Evolutionary conservation across 1,284 basidiomycete species (phyloP).

Genomic region (Trametes hirsuta): DNA sequence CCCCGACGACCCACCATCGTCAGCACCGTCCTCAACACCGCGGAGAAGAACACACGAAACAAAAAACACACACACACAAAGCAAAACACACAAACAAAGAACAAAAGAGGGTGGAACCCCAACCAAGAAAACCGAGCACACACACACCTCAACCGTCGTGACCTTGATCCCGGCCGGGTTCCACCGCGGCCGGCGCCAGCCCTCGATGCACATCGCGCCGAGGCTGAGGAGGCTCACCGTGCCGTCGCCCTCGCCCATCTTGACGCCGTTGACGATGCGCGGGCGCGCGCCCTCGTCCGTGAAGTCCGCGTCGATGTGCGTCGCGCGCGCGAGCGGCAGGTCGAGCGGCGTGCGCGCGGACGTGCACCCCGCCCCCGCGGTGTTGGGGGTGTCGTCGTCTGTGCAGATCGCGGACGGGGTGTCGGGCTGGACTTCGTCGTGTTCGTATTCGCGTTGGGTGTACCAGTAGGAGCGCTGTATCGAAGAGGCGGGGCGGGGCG

Average conservation of each 20-base stretch:
- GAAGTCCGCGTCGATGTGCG: conserved; percentile 86
- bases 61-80: no score
- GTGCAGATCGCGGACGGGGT: conserved; percentile 45
- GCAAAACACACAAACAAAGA: no score
- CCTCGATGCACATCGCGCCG: conserved; percentile 94
- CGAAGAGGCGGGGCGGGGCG: background rate
- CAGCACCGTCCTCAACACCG: background rate
- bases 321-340: conserved; percentile 61
- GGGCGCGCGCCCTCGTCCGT: conserved; percentile 67
- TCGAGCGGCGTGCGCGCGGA: conserved; percentile 54
- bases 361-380: conserved; percentile 33
- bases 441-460: conserved; percentile 52
- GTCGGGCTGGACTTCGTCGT: conserved; percentile 63
- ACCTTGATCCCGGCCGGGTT: conserved; percentile 92
- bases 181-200: conserved; percentile 91
- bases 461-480: conserved; percentile 78
- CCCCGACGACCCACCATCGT: background rate
- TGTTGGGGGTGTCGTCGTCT: conserved; percentile 20
- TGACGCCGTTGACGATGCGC: conserved; percentile 83
- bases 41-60: background rate
- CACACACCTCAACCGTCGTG: conserved; percentile 80
- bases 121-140: no score
- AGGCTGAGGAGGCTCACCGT: conserved; percentile 90
- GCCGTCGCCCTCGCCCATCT: conserved; percentile 94
- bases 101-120: no score